Percentiles rank a stretch among this genome's conserved stretches.
Conservation (phyloP, 2,329 filamentous ascomycete genomes). For the Claviceps pusilla region DNA sequence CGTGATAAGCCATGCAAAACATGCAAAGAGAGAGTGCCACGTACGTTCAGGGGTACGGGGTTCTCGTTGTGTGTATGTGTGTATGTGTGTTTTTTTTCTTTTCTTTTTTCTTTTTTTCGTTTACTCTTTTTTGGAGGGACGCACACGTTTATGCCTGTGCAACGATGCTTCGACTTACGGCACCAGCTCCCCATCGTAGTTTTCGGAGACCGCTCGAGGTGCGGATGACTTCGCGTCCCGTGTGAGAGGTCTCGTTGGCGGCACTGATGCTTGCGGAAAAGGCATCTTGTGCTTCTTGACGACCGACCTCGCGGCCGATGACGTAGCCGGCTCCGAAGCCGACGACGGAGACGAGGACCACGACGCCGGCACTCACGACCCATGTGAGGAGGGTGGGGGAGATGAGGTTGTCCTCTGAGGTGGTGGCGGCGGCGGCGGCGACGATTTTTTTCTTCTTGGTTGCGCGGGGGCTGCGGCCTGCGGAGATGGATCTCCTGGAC, state of each 20-base stretch:
- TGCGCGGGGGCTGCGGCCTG: constrained; percentile 27
- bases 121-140: not conserved
- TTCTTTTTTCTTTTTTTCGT: not conserved
- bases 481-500: constrained; percentile 32
- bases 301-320: constrained; percentile 50
- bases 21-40: too few species aligned
- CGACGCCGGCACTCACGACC: constrained; percentile 51
- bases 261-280: constrained; percentile 27
- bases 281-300: constrained; percentile 43
- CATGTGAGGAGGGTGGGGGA: constrained; percentile 48
- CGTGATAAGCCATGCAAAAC: too few species aligned
- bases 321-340: constrained; percentile 56
- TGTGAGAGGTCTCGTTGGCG: constrained; percentile 32
- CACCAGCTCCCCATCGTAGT: constrained; percentile 39
- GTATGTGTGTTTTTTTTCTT: not conserved
- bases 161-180: constrained; percentile 34
- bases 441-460: constrained; percentile 47
- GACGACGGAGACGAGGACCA: constrained; percentile 52
- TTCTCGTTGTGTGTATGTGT: too few species aligned
- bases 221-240: constrained; percentile 38
- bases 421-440: constrained; percentile 14
- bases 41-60: too few species aligned
- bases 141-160: constrained; percentile 18
- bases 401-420: constrained; percentile 27
- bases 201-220: constrained; percentile 36